A percentile compares a stretch with the other conserved stretches of the same genome.
Evolutionary conservation across 2,329 filamentous ascomycete species (phyloP).

Genomic region (Cytospora paraplurivora): DNA sequence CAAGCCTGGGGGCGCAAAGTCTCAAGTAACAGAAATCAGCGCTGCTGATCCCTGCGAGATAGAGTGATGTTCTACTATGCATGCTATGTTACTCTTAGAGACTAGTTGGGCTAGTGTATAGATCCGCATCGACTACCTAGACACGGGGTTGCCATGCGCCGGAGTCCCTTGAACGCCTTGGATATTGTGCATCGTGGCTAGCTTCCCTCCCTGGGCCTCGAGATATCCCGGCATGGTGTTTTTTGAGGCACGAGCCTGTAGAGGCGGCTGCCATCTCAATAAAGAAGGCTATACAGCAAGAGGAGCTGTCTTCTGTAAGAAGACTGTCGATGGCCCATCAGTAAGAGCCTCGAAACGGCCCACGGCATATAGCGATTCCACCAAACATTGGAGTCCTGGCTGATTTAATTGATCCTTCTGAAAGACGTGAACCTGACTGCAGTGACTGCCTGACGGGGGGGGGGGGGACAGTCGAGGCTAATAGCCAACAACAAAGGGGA

Average conservation of each 20-base stretch:
- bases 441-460: too few species aligned
- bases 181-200: neutral
- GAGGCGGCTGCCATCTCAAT: neutral
- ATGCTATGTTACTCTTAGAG: neutral
- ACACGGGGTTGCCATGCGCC: neutral
- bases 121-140: neutral
- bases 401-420: neutral
- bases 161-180: neutral
- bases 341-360: neutral
- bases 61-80: neutral
- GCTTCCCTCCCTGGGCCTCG: neutral
- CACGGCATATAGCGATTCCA: neutral
- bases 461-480: neutral
- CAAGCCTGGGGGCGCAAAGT: neutral
- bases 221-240: neutral
- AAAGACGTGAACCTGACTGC: neutral
- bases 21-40: neutral
- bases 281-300: neutral
- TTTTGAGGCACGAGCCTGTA: neutral
- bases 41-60: neutral
- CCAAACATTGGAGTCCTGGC: neutral
- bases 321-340: neutral
- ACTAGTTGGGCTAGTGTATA: neutral
- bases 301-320: neutral
- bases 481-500: neutral